Evolutionary conservation across 495 filamentous ascomycete species (phyloP).

Genomic region (Neurospora sp.): DNA sequence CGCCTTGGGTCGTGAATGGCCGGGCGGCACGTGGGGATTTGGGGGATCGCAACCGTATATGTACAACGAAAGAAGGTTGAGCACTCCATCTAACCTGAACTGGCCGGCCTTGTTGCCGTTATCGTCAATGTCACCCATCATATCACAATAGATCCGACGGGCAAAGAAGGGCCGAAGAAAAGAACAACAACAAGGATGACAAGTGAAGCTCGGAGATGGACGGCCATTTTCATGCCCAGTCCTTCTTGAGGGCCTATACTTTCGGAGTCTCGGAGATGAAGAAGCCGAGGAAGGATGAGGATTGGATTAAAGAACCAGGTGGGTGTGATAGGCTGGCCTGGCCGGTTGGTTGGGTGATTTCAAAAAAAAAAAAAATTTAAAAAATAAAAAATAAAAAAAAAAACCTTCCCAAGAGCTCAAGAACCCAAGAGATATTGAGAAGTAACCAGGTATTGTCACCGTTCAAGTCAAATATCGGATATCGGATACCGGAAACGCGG

Average conservation of each 20-base stretch:
- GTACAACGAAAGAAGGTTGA: neutral
- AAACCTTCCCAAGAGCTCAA: too few relatives aligned
- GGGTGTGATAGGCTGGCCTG: neutral
- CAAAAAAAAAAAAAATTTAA: neutral
- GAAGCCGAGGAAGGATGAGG: neutral
- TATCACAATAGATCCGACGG: neutral
- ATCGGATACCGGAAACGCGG: neutral
- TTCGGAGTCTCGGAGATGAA: neutral
- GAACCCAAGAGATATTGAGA: neutral
- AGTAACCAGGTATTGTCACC: neutral
- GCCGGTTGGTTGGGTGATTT: neutral
- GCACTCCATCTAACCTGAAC: constrained; percentile 5
- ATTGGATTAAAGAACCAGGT: neutral
- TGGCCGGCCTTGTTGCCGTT: neutral
- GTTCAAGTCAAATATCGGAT: neutral
- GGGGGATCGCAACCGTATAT: neutral
- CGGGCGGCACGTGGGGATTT: neutral
- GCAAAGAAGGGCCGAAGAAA: neutral
- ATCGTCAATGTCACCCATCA: neutral
- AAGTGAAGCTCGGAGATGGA: neutral
- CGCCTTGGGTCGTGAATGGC: neutral
- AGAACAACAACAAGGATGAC: neutral
- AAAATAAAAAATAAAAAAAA: neutral
- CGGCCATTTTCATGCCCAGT: neutral
- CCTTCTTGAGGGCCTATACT: neutral